These are phyloP conservation scores for Penicillium occitanis DNA, from an alignment of 2,329 filamentous ascomycete species.

Conservation along the genomic window DNA sequence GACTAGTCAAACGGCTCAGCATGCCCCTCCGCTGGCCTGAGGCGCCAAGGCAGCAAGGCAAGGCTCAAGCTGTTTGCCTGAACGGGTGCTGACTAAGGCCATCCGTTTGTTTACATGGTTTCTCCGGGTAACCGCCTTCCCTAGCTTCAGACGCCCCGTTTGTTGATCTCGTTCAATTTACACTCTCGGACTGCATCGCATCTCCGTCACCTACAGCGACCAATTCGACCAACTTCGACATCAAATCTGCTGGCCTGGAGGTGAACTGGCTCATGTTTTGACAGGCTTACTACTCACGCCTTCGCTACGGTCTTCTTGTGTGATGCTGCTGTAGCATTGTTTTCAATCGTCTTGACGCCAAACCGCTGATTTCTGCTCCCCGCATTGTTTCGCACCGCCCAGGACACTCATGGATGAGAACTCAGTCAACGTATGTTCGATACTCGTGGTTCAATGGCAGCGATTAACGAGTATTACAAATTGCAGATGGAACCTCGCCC, in stretches of 20 bases:
- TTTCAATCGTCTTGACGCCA: not conserved
- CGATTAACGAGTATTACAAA: not conserved
- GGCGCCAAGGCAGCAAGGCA: slow-evolving; percentile 7
- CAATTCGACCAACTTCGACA: not conserved
- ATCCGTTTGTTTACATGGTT: slow-evolving; percentile 20
- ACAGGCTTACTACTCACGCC: not conserved
- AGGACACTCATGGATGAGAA: slow-evolving; percentile 22
- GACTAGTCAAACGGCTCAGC: slow-evolving; percentile 8
- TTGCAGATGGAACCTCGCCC: slow-evolving; percentile 30
- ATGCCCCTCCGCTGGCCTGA: slow-evolving; percentile 12
- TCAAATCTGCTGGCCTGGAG: not conserved
- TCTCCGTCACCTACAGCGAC: not conserved
- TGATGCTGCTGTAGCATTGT: slow-evolving; percentile 2
- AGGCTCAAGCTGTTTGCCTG: not conserved
- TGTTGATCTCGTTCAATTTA: slow-evolving; percentile 4
- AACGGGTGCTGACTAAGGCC: slow-evolving; percentile 15
- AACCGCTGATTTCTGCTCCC: not conserved
- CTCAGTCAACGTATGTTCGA: slow-evolving; percentile 15
- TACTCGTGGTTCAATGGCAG: not conserved
- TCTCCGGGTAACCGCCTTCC: slow-evolving; percentile 20
- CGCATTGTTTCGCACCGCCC: not conserved
- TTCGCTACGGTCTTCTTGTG: not conserved
- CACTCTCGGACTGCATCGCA: not conserved
- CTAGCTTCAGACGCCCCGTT: not conserved
- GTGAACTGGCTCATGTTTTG: not conserved